phyloP scores from a whole-genome alignment of 805 yeast genomes.

The Metschnikowia proteae region DNA sequence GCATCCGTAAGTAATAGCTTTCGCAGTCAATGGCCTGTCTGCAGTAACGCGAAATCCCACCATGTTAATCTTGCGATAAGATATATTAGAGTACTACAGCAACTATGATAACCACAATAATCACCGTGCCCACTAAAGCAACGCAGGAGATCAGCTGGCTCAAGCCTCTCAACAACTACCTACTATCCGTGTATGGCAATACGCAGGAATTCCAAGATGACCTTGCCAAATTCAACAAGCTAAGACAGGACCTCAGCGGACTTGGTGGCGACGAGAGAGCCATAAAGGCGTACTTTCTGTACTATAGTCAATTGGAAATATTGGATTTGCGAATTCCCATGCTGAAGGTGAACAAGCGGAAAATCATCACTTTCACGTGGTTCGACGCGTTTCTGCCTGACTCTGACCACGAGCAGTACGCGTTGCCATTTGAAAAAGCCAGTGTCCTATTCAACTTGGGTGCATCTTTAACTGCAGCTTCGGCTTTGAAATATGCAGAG shows the following conservation, averaged over 20 bases:
- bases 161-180: slow-evolving; percentile 53
- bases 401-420: slow-evolving; percentile 59
- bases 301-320: slow-evolving; percentile 79
- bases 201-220: slow-evolving; percentile 57
- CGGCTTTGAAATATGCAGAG: slow-evolving; percentile 30
- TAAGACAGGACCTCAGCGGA: slow-evolving; percentile 58
- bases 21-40: background rate
- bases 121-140: slow-evolving; percentile 30
- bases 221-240: slow-evolving; percentile 48
- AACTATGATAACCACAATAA: slow-evolving; percentile 20
- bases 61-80: background rate
- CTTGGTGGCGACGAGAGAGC: slow-evolving; percentile 42
- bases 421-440: slow-evolving; percentile 89
- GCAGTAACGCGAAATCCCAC: slow-evolving; percentile 2
- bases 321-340: slow-evolving; percentile 74
- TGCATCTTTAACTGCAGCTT: slow-evolving; percentile 52
- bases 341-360: slow-evolving; percentile 41
- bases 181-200: slow-evolving; percentile 60
- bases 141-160: slow-evolving; percentile 66
- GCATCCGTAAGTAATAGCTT: background rate
- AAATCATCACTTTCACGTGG: slow-evolving; percentile 69
- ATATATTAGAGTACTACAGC: background rate
- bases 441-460: slow-evolving; percentile 76
- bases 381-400: slow-evolving; percentile 58
- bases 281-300: slow-evolving; percentile 56